Evolutionary conservation across 1,284 basidiomycete genomes (phyloP), one percentile per base, ranked within the genome.

Genomic region (Ganoderma lingzhi): DNA sequence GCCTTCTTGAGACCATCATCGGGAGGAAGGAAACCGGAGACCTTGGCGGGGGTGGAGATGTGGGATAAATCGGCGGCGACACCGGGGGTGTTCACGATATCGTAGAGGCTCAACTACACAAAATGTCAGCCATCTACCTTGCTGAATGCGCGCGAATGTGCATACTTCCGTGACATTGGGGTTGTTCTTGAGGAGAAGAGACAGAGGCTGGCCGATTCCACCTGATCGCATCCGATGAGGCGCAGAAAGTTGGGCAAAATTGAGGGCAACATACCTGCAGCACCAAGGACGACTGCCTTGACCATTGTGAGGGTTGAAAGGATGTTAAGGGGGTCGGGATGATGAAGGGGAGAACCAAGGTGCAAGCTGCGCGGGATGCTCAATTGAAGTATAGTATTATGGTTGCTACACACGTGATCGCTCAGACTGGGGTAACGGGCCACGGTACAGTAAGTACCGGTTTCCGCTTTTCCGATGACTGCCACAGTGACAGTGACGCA

Each of bases 31-130:
- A 85, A 94, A 44, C 95, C 95, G 75, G 89, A 86, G 69, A 96
- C 90, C 81, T 93, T 92, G 56, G 92, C 90, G 45, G 90, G 91
- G 55, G 92, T 95, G 48, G 87, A 81, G 81, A 98, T 96, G 83
- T 98, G 96, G 71, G 93, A 94, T 72, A 98, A 87, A 85, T 99
- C 96, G 74, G 92, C 95, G 67, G 96, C 96, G 75, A 99, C 97
- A 83, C 98, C 97, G 60, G 96, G 96, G 17, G 97, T 95, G 82
- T 96, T 95, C 81, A 96, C 93, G 83, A 99, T 97, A 95, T 99
- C 98, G 83, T 90, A 99, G 73, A 99, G 90, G 65, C 90, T 86
- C 70, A 99, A 91, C 88, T 93, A 74, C 37, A 32, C 6, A 10
- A n/a, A 6, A 41, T 67, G 23, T 35, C 42, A 32, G 37, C 3